phyloP scores from a whole-genome alignment of 192 early-diverging fungal genomes.

The Coemansia sp. region DNA sequence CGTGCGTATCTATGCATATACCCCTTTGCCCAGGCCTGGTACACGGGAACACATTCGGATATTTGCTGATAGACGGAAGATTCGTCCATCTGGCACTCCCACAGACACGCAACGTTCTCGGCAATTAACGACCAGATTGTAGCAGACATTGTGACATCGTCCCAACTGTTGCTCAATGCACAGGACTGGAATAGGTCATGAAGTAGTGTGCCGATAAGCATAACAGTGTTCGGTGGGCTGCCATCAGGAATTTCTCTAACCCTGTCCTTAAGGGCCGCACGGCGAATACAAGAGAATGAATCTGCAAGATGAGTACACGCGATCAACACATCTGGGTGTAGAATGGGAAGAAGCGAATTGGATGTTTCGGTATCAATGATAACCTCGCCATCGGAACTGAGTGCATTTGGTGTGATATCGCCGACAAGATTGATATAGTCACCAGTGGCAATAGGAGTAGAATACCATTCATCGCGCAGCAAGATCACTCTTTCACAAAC shows the following conservation, averaged over 20 bases:
- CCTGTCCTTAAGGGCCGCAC: conserved; percentile 73
- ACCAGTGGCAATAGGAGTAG: conserved; percentile 59
- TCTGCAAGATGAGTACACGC: conserved; percentile 76
- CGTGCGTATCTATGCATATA: conserved; percentile 41
- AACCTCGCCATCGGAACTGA: conserved; percentile 9
- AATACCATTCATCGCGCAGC: conserved; percentile 72
- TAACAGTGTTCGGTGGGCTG: conserved; percentile 55
- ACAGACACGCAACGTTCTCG: conserved; percentile 67
- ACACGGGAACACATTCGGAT: conserved; percentile 55
- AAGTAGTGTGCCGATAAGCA: conserved; percentile 79
- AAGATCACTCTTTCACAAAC: conserved; percentile 39
- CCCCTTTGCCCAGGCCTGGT: conserved; percentile 56
- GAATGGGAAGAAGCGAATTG: conserved; percentile 60
- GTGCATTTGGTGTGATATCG: conserved; percentile 10
- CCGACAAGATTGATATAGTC: conserved; percentile 62
- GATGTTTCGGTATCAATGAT: conserved; percentile 59
- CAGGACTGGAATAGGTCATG: conserved; percentile 80
- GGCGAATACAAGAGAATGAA: conserved; percentile 74
- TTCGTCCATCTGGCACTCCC: conserved; percentile 67
- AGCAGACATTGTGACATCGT: conserved; percentile 45
- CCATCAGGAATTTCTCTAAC: conserved; percentile 50
- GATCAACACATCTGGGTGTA: conserved; percentile 83
- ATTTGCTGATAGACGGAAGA: conserved; percentile 53
- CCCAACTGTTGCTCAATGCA: conserved; percentile 63
- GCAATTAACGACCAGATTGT: conserved; percentile 58